Evolutionary conservation across 225 moss, liverwort and hornwort genomes (phyloP), one percentile per base, ranked within the genome.

Genomic region (Pseudisothecium myosuroides): DNA sequence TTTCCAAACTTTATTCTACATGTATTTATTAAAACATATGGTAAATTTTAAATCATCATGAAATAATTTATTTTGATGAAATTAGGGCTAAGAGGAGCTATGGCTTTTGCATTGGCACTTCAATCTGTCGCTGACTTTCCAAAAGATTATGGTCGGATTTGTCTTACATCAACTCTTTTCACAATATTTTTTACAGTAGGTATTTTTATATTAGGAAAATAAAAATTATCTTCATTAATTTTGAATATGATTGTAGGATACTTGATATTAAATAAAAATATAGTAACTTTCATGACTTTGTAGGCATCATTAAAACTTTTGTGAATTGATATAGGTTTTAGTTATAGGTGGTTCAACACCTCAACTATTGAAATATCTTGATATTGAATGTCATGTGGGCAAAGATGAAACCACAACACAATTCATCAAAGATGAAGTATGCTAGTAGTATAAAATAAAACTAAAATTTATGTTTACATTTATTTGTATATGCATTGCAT

Each of bases 121-220:
- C 96, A 97, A 88, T 98, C 97, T 10, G 92, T 98, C 47, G 81
- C 68, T 17, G 96, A 98, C 87, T 92, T 97, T 74, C 98, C 98
- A 80, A 74, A 96, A 50, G 91, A 95, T 82, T 95, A 97, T 88
- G 98, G 98, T 65, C 98, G 90, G 54, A 95, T 96, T 78, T 90
- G 93, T 41, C 94, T 98, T 52, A 97, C 98, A 60, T 94, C 98
- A 63, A 98, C 98, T 77, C 90, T 98, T 39, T 96, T 98, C 52
- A 98, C 98, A 36, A 94, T 98, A n/a, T 96, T 98, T 80, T 98
- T 98, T 86, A 98, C 98, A 39, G 96, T 97, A 94, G 85, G 85
- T 80, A 14, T 73, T 65, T 14, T 41, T 24, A 26, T 12, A 50
- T 0, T 39, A n/a, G 32, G 1, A 55, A 83, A 68, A 55, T 39